Evolutionary conservation across 352 stramenopile genomes (phyloP), one percentile per base, ranked within the genome.

Genomic region (Phytophthora citricola): DNA sequence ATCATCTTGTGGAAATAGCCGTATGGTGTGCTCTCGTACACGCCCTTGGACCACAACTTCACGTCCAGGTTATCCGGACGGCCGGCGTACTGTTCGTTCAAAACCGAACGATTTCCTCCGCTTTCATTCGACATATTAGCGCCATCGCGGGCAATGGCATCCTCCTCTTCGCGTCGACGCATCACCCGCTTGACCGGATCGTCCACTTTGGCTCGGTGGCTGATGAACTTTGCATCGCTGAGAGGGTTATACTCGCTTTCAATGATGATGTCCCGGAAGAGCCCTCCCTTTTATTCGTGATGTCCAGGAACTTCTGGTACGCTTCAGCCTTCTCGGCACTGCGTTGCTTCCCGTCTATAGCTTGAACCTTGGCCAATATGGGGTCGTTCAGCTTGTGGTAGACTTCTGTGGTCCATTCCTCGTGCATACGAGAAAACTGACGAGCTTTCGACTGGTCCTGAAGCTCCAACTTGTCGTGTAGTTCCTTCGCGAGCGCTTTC

Each of bases 1-100:
- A 91, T 91, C 76, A 91, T 87, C 62, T 91, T 93, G 79, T 93
- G 78, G 76, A 93, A 93, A 58, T 92, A 94, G 7, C 85, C 85
- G 58, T 93, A 92, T 41, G 83, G 83, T 11, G 85, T 94, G 76
- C 79, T 90, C 66, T 94, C 85, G 38, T 83, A 90, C 20, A 82
- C 79, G 17, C 85, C 85, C 48, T 81, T 85, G 20, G 85, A 82
- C 78, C 81, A 94, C 20, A 91, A 76, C 50, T 90, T 90, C 29
- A 89, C 81, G 51, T 94, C 83, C 38, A 92, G 49, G 52, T 92
- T 94, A 56, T 93, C 85, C 34, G 66, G 59, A 8, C 85, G 79
- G 8, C 82, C 48, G 61, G 59, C 3, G 39, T 41, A 45, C 46
- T 75, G 40, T 29, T 57, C 24, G 3, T 44, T 68, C 22, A 48